A percentile compares a stretch with the other conserved stretches of the same genome.
phyloP scores from a whole-genome alignment of 192 early-diverging fungal species.

The Coemansia sp. region DNA sequence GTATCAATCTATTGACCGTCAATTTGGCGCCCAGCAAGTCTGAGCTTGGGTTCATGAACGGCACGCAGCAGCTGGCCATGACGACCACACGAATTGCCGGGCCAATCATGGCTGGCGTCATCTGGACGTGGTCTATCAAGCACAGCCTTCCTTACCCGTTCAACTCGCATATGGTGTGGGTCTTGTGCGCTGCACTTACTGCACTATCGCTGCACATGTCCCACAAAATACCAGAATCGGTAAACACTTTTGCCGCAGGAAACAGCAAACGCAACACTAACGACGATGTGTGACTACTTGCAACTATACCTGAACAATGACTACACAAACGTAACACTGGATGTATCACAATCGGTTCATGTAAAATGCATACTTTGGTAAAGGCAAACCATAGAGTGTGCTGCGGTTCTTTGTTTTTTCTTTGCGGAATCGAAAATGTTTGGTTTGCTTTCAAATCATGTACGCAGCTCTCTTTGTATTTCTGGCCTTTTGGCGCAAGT shows the following conservation, averaged over 20 bases:
- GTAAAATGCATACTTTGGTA: neutral
- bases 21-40: conserved; percentile 34
- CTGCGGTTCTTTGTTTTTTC: too few species aligned
- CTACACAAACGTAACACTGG: too few species aligned
- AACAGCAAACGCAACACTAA: neutral
- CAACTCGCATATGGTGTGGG: conserved; percentile 45
- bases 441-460: too few species aligned
- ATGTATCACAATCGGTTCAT: neutral
- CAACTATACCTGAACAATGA: neutral
- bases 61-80: conserved; percentile 40
- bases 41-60: conserved; percentile 41
- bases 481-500: too few species aligned
- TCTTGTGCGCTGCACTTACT: conserved; percentile 16
- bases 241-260: conserved; percentile 40
- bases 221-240: conserved; percentile 18
- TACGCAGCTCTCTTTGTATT: too few species aligned
- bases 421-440: too few species aligned
- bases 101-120: conserved; percentile 23
- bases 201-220: conserved; percentile 11
- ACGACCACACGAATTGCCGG: conserved; percentile 22
- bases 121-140: conserved; percentile 41
- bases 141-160: conserved; percentile 34
- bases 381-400: too few species aligned
- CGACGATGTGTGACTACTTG: neutral
- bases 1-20: conserved; percentile 34